Percentiles rank a stretch among this genome's conserved stretches.
Conservation (phyloP, 208 protist genomes). For the Acanthamoeba quina region DNA sequence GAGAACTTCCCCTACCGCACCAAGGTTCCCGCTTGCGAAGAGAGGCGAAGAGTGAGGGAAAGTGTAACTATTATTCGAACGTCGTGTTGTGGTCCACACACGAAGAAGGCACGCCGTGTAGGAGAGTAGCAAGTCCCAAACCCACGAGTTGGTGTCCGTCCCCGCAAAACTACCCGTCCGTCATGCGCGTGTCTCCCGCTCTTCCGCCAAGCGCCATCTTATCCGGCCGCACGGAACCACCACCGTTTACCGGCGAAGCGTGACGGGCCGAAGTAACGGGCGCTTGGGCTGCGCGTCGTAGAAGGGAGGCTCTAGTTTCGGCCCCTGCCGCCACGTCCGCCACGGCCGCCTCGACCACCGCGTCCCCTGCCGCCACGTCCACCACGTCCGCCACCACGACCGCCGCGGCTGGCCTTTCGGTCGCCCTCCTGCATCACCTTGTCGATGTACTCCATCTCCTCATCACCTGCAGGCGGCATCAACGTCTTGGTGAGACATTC, state of each 20-base stretch:
- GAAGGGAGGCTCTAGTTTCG: not conserved
- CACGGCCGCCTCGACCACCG: not conserved
- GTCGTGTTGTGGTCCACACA: no score
- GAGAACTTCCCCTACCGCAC: no score
- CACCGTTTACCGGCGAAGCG: not conserved
- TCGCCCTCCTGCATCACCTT: constrained; percentile 15
- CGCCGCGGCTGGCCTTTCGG: not conserved
- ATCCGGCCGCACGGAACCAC: not conserved
- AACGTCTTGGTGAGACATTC: not conserved
- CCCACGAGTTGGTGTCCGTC: no score
- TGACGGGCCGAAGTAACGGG: not conserved
- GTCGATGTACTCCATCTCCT: constrained; percentile 28
- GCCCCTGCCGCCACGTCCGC: not conserved
- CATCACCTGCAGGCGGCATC: not conserved
- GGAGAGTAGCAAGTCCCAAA: not conserved
- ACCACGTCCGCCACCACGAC: not conserved
- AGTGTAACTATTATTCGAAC: not conserved
- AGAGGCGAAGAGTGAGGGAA: not conserved
- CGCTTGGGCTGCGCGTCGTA: not conserved
- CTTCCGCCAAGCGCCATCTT: not conserved
- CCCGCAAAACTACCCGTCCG: not conserved
- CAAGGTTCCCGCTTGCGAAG: no score
- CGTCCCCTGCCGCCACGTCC: not conserved
- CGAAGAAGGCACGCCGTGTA: no score
- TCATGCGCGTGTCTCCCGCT: not conserved